Evolutionary conservation across 129 eudicot genomes (phyloP).

Genomic region (Pittosporum tobira): DNA sequence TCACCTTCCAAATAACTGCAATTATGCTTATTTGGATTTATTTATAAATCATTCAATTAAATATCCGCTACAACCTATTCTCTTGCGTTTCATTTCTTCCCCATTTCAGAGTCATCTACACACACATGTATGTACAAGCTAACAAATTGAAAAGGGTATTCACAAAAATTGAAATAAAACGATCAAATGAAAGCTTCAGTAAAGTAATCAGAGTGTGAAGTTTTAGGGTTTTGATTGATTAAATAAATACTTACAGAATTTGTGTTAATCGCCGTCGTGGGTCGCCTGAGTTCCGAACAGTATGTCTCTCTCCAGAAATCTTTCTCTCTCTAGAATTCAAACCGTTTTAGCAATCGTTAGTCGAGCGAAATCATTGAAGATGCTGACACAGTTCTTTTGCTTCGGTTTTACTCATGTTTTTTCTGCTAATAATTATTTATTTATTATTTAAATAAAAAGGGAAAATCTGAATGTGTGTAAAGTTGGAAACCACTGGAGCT

Average conservation of each 20-base stretch:
- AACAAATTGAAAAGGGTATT: neutral
- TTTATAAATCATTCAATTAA: too few species aligned
- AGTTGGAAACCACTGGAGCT: neutral
- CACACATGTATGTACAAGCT: neutral
- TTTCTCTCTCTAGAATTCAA: neutral
- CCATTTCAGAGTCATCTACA: neutral
- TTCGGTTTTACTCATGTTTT: conserved; percentile 1
- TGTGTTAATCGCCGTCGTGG: neutral
- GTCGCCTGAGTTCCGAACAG: conserved; percentile 10
- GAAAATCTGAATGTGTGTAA: neutral
- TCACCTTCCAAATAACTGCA: too few species aligned
- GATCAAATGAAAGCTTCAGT: neutral
- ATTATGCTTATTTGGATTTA: too few species aligned
- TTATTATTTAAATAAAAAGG: neutral
- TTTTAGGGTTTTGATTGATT: neutral
- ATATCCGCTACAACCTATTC: neutral
- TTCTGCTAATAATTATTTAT: neutral
- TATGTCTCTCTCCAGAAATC: too few species aligned
- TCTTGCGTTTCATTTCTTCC: neutral
- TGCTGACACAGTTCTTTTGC: neutral
- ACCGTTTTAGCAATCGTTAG: conserved; percentile 4
- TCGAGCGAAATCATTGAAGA: neutral
- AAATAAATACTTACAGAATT: conserved; percentile 2
- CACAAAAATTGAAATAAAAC: conserved; percentile 1
- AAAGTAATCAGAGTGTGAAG: neutral